Conservation (phyloP, 257 asterid genomes). For the Nicotiana otophora region DNA sequence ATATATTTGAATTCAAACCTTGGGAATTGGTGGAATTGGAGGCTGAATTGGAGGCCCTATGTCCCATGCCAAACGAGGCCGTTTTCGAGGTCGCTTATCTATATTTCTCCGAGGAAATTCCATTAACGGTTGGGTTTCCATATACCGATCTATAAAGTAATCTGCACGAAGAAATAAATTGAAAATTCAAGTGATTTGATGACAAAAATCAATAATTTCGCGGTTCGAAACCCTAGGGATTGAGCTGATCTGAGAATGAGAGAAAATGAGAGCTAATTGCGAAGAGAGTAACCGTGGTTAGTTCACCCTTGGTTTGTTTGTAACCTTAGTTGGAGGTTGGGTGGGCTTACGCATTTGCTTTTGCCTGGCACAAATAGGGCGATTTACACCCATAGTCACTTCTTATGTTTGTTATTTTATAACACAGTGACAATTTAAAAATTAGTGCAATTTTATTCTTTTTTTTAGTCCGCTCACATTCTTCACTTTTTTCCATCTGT, state of each 20-base stretch:
- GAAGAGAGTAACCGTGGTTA: conserved; percentile 39
- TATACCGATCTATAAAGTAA: conserved; percentile 4
- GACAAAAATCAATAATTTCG: not conserved
- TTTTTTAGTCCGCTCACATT: too few relatives aligned
- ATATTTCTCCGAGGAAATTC: conserved; percentile 54
- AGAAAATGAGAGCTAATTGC: not conserved
- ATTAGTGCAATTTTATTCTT: too few relatives aligned
- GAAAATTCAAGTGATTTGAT: not conserved
- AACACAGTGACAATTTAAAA: too few relatives aligned
- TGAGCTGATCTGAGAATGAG: conserved; percentile 20
- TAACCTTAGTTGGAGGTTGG: conserved; percentile 16
- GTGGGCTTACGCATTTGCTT: not conserved
- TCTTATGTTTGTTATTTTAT: too few relatives aligned
- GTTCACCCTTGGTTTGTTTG: conserved; percentile 1
- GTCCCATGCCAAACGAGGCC: conserved; percentile 80
- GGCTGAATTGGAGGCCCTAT: conserved; percentile 39
- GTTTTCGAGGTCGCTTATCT: conserved; percentile 71
- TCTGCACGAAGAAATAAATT: not conserved
- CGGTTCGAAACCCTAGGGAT: conserved; percentile 7
- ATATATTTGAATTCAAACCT: not conserved
- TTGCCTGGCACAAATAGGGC: too few relatives aligned
- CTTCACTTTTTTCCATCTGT: too few relatives aligned
- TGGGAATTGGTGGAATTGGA: conserved; percentile 13
- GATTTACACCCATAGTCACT: too few relatives aligned
- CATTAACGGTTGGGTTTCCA: conserved; percentile 65